Evolutionary conservation across 1,284 basidiomycete genomes (phyloP).

Genomic region (Trametes sp.): DNA sequence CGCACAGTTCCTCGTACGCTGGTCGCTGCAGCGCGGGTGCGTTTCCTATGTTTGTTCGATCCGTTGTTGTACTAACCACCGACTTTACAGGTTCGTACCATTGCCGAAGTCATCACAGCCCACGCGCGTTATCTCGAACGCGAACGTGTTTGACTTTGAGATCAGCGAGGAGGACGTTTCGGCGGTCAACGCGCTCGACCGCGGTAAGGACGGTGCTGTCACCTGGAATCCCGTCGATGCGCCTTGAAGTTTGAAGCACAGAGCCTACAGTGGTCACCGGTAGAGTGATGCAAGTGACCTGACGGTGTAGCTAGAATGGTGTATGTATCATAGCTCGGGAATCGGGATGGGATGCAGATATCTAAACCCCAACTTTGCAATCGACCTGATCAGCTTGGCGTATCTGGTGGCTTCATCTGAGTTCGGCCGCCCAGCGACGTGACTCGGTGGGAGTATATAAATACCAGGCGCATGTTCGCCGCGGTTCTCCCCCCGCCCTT

Average conservation of each 20-base stretch:
- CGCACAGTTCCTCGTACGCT: slow-evolving; percentile 71
- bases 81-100: slow-evolving; percentile 49
- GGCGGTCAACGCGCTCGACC: slow-evolving; percentile 54
- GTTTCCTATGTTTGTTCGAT: neutral
- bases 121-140: slow-evolving; percentile 57
- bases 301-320: neutral
- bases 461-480: neutral
- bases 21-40: slow-evolving; percentile 66
- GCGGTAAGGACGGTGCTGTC: slow-evolving; percentile 53
- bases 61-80: neutral
- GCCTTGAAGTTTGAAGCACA: slow-evolving; percentile 4
- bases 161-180: slow-evolving; percentile 57
- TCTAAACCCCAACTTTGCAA: too few relatives aligned
- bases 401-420: neutral
- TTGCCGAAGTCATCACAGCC: slow-evolving; percentile 61
- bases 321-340: neutral
- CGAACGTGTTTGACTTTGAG: slow-evolving; percentile 62
- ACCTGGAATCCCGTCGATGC: slow-evolving; percentile 59
- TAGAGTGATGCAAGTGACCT: neutral
- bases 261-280: too few relatives aligned
- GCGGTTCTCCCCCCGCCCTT: neutral
- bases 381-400: neutral
- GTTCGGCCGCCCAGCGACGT: neutral
- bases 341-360: neutral
- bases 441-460: neutral